Base-by-base conservation (phyloP, 768 basidiomycete species). In the Holtermanniella nyarrowii region DNA sequence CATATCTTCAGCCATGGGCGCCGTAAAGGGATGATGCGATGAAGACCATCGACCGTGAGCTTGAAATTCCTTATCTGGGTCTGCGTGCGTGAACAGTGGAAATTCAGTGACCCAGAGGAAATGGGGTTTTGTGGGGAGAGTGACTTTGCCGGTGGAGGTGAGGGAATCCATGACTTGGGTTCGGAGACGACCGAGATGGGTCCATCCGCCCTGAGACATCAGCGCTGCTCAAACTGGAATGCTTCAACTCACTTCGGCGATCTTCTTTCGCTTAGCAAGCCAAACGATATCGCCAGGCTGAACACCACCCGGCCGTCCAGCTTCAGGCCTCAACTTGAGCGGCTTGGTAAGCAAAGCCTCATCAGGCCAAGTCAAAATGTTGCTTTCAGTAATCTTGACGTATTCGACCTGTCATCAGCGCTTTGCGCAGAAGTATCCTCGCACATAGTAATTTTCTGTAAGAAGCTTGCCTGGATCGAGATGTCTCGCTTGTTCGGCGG, bases 31-130 rank as follows among this genome's bases (percentile, higher is more conserved):
- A 71, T 96, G 91, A 63, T 96, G 91, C 2, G 87, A 82, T 57
- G 85, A 86, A 58, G 86, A 85, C 86, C 88, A 93, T 62, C 89
- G 77, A 25, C 90, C 90, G 51, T 81, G 78, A 3, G 88, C 85
- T 25, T 89, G 73, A 65, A 83, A 80, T 31, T 86, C 82, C 73
- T 95, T 95, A 74, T 95, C 90, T 50, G 77, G 76, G 69, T 95
- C 90, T 31, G 83, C 81, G 25, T 77, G 81, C 14, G 90, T 82
- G 74, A 93, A 95, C 21, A 96, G 77, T 13, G 91, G 91, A 69
- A 95, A 95, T 69, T 93, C 89, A 3, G 88, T 93, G 48, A 96
- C 80, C 91, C 91, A 96, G 18, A 91, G 76, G 72, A 96, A 91
- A 69, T 87, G 84, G 44, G 87, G 87, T 22, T 72, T 72, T 24